These are phyloP conservation scores for Phaseolus lunatus DNA, from an alignment of 306 rosid genomes.

Conservation along the genomic window DNA sequence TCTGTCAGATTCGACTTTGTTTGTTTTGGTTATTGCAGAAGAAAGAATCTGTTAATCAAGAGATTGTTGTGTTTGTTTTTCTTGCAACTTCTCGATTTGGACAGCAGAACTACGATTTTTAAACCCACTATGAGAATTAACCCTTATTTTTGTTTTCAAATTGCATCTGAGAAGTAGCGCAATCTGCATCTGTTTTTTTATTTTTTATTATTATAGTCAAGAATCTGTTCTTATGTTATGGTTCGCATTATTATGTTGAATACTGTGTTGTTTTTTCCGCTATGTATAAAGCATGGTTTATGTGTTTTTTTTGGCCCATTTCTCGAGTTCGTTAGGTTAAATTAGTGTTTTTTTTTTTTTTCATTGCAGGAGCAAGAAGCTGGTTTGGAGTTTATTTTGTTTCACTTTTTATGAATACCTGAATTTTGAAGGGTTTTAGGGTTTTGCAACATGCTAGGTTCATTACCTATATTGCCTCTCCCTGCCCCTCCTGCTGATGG, in stretches of 20 bases:
- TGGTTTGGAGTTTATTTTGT: slow-evolving; percentile 24
- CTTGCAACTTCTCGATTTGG: neutral
- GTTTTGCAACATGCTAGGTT: slow-evolving; percentile 61
- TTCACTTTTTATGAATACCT: slow-evolving; percentile 21
- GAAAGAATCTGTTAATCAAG: neutral
- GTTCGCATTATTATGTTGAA: neutral
- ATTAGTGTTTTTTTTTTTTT: neutral
- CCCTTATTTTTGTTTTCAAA: neutral
- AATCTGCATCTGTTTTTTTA: neutral
- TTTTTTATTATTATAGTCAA: neutral
- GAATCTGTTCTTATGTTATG: neutral
- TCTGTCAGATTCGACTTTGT: neutral
- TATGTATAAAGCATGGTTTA: neutral
- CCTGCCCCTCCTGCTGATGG: slow-evolving; percentile 91
- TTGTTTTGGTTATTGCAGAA: neutral
- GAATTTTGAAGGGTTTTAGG: slow-evolving; percentile 23
- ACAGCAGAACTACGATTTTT: neutral
- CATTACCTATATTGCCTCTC: slow-evolving; percentile 81
- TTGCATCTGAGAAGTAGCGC: neutral
- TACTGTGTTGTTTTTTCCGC: neutral
- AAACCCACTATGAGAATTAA: neutral
- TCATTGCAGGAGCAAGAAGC: slow-evolving; percentile 39
- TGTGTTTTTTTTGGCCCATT: neutral
- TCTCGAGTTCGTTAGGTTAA: slow-evolving; percentile 1
- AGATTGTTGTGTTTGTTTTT: neutral